Conservation (phyloP, 108 stramenopile genomes). For the Fistulifera pelliculosa region DNA sequence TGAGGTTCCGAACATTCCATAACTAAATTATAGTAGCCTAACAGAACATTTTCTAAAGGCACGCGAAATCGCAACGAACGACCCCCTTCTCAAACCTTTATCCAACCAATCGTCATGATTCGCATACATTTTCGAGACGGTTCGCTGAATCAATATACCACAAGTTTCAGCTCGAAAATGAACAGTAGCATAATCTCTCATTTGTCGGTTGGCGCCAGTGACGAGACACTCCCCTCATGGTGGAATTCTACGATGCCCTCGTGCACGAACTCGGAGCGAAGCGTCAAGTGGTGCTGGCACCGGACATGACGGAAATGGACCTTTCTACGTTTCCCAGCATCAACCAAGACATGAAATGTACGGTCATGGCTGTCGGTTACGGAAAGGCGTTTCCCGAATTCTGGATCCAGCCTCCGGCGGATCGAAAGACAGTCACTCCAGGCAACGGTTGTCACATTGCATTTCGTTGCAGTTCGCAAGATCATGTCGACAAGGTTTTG, state of each 20-base stretch:
- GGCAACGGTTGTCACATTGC: slow-evolving; percentile 6
- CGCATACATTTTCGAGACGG: too few species aligned
- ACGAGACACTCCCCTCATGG: not conserved
- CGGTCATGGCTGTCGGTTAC: not conserved
- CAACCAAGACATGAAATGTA: too few species aligned
- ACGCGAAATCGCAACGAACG: too few species aligned
- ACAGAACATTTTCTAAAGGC: too few species aligned
- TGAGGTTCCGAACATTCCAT: too few species aligned
- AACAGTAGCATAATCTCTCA: slow-evolving; percentile 1
- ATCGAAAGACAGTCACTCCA: not conserved
- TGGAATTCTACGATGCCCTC: slow-evolving; percentile 1
- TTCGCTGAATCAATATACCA: too few species aligned
- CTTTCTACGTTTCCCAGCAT: too few species aligned
- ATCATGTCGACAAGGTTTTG: not conserved
- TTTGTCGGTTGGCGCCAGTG: not conserved
- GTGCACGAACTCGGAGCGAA: not conserved
- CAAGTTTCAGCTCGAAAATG: too few species aligned
- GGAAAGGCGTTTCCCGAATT: slow-evolving; percentile 1
- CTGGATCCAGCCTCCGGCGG: slow-evolving; percentile 1
- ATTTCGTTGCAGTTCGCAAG: not conserved
- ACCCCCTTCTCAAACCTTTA: too few species aligned
- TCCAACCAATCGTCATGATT: too few species aligned
- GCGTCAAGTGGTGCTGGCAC: not conserved
- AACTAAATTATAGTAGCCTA: too few species aligned
- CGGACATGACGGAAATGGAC: too few species aligned